Evolutionary conservation across 2,329 filamentous ascomycete species (phyloP), one percentile per base, ranked within the genome.

Genomic region (Pseudogymnoascus destructans): DNA sequence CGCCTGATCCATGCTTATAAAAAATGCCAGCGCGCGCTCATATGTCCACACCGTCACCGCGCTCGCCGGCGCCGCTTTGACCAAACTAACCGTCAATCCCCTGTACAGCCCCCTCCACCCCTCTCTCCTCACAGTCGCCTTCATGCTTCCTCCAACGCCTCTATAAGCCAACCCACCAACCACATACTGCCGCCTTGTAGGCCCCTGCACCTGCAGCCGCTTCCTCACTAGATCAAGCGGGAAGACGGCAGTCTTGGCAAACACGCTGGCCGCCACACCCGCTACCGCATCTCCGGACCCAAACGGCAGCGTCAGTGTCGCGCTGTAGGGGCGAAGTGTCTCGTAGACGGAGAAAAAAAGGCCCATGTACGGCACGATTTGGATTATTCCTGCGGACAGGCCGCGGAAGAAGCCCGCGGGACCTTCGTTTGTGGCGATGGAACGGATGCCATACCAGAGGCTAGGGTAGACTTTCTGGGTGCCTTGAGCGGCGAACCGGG

Each of bases 301-400:
- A 70, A 86, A 85, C 0, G 84, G 85, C 63, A 87, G 69, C 8
- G 79, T 70, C 15, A 83, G 65, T 5, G 68, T 67, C 5, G 75
- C 74, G 49, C 92, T 70, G 0, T 78, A 79, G 5, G 81, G 69
- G 5, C 87, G 78, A 56, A 95, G 73, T 8, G 79, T 77, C 71
- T 98, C 93, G 73, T 97, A 98, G 38, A 83, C 80, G 32, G 87
- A 81, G 72, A 98, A 98, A 75, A 98, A 97, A 2, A 95, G 77
- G 11, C 93, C 93, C 93, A 98, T 98, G 70, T 92, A 95, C 1
- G 93, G 93, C 8, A 95, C 82, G 55, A 97, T 93, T 74, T 96
- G 91, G 23, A 78, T 85, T 19, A 97, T 75, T 0, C 86, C 89
- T 1, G 92, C 91, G 1, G 80, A 80, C 32, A 95, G 75, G 3